phyloP scores from a whole-genome alignment of 257 asterid species.

The Solanum chiquidenum region DNA sequence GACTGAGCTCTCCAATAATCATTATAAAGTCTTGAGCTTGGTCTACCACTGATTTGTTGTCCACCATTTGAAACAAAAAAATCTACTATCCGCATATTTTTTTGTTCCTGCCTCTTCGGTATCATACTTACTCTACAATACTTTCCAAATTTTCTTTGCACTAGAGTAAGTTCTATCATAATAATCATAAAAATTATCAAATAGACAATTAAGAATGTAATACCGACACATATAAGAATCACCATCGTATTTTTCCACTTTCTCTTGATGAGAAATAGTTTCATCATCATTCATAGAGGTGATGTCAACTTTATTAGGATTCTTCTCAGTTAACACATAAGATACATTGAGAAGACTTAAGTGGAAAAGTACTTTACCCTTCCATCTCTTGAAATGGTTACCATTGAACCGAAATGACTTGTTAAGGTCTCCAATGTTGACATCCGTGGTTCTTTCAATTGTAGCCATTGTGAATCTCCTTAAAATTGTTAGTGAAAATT shows the following conservation, averaged over 20 bases:
- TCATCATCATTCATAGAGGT: not conserved
- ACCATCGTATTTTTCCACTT: not conserved
- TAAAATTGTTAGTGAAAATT: not conserved
- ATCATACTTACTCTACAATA: not conserved
- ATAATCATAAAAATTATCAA: not conserved
- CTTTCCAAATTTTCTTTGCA: not conserved
- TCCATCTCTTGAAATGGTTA: not conserved
- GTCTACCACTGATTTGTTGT: not conserved
- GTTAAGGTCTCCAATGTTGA: not conserved
- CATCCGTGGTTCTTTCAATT: not conserved
- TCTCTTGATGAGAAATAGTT: not conserved
- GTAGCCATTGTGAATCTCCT: not conserved
- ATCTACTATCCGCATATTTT: not conserved
- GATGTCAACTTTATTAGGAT: not conserved
- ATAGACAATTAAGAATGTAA: not conserved
- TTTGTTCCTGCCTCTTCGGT: not conserved
- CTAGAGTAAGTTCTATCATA: not conserved
- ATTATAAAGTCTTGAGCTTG: not conserved
- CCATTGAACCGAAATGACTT: not conserved
- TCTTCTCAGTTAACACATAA: not conserved
- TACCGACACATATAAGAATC: not conserved
- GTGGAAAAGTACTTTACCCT: not conserved
- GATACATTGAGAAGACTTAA: not conserved
- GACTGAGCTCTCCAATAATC: not conserved
- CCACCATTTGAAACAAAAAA: not conserved